Evolutionary conservation across 2,329 filamentous ascomycete genomes (phyloP).

Genomic region (Trichophyton schoenleinii): DNA sequence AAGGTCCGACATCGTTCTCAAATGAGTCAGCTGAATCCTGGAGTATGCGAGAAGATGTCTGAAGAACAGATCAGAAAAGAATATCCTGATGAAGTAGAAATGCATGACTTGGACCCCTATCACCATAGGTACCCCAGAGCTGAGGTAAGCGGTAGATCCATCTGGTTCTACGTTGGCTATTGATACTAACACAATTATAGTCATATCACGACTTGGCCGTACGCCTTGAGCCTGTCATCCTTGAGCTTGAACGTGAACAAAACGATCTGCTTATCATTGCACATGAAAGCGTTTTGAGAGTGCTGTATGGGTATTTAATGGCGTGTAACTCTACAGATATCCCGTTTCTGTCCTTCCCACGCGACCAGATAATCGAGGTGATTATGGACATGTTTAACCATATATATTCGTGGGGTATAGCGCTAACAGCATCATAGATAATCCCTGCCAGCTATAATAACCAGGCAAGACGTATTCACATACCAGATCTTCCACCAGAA

Average conservation of each 20-base stretch:
- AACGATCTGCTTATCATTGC: slow-evolving; percentile 97
- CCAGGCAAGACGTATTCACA: slow-evolving; percentile 78
- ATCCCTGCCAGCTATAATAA: slow-evolving; percentile 97
- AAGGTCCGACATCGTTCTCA: slow-evolving; percentile 84
- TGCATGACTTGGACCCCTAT: slow-evolving; percentile 90
- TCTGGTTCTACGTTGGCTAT: background rate
- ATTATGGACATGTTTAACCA: slow-evolving; percentile 2
- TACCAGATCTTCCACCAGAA: slow-evolving; percentile 52
- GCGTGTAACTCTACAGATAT: slow-evolving; percentile 94
- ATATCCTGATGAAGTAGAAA: slow-evolving; percentile 81
- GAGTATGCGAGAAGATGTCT: slow-evolving; percentile 87
- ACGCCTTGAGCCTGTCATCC: slow-evolving; percentile 89
- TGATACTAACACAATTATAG: slow-evolving; percentile 43
- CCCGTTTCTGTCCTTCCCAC: slow-evolving; percentile 80
- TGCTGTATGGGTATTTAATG: slow-evolving; percentile 96
- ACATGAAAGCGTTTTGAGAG: slow-evolving; percentile 92
- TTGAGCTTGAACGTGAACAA: slow-evolving; percentile 91
- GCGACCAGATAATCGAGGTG: slow-evolving; percentile 91
- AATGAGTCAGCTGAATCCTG: slow-evolving; percentile 94
- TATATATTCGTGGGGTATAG: background rate
- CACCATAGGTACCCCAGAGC: slow-evolving; percentile 92
- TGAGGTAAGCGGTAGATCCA: slow-evolving; percentile 48
- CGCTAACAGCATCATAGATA: slow-evolving; percentile 42
- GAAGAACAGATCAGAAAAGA: slow-evolving; percentile 66
- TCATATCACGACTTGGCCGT: slow-evolving; percentile 99